Conservation (phyloP, 2,329 filamentous ascomycete genomes). For the Helicocarpus griseus region DNA sequence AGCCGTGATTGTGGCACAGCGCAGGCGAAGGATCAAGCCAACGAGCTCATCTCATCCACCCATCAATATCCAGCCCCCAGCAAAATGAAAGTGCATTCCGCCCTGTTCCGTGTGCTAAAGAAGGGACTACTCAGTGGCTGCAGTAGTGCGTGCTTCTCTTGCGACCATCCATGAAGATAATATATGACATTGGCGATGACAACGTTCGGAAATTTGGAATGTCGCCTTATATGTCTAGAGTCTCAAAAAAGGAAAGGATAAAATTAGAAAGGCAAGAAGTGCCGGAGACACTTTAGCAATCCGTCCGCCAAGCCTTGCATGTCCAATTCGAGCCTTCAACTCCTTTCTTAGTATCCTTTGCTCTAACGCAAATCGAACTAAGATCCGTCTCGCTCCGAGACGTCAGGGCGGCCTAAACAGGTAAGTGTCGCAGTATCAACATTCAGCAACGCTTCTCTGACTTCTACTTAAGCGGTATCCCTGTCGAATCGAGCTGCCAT, state of each 20-base stretch:
- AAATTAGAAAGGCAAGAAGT: too few relatives aligned
- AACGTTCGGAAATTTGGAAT: not conserved
- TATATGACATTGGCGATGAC: not conserved
- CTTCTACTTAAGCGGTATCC: not conserved
- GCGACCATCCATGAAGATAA: not conserved
- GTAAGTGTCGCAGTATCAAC: not conserved
- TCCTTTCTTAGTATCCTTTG: not conserved
- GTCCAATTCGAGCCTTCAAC: not conserved
- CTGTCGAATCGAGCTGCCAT: conserved; percentile 8
- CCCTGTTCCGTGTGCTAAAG: not conserved
- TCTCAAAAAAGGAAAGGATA: not conserved
- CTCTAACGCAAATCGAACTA: not conserved
- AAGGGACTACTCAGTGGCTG: not conserved
- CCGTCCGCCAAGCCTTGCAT: not conserved
- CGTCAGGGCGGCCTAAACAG: not conserved
- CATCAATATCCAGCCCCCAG: not conserved
- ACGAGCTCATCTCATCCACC: too few relatives aligned
- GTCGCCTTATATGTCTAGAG: not conserved
- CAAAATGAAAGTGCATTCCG: not conserved
- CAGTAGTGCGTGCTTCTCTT: not conserved
- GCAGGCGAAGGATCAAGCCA: too few relatives aligned
- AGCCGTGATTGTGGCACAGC: not conserved
- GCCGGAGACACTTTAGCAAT: too few relatives aligned
- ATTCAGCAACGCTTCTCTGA: not conserved
- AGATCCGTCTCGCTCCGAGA: not conserved